phyloP scores from a whole-genome alignment of 208 protist genomes.

The Leishmania tropica region DNA sequence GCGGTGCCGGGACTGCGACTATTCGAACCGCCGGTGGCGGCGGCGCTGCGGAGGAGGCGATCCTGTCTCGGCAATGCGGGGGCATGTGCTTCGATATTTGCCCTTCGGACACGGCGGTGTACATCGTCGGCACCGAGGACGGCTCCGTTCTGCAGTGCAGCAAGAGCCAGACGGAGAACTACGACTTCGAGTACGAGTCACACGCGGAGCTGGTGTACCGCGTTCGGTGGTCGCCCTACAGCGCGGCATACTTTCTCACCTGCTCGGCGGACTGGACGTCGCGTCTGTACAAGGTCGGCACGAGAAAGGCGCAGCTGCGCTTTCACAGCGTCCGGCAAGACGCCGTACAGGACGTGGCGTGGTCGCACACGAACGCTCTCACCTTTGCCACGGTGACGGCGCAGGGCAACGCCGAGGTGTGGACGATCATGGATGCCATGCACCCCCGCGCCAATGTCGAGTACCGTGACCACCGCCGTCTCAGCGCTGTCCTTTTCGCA shows the following conservation, averaged over 20 bases:
- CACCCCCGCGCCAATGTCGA: conserved; percentile 66
- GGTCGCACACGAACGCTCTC: conserved; percentile 89
- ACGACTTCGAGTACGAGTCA: conserved; percentile 92
- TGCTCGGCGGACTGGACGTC: conserved; percentile 97
- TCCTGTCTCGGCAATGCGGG: conserved; percentile 92
- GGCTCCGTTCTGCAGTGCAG: conserved; percentile 97
- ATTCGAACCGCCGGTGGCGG: conserved; percentile 1
- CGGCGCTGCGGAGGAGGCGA: conserved; percentile 65
- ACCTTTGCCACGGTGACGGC: conserved; percentile 93
- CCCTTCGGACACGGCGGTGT: conserved; percentile 87
- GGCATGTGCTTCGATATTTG: conserved; percentile 96
- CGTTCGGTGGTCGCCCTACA: conserved; percentile 93
- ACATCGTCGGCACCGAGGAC: conserved; percentile 96
- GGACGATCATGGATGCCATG: conserved; percentile 76
- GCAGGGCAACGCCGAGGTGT: conserved; percentile 86
- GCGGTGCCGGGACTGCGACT: neutral
- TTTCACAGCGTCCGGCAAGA: conserved; percentile 90
- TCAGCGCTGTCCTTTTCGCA: conserved; percentile 87
- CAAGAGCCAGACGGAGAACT: conserved; percentile 95
- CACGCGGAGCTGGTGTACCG: conserved; percentile 96
- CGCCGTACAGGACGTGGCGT: conserved; percentile 94
- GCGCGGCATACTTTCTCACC: conserved; percentile 91
- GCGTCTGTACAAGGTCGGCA: conserved; percentile 90
- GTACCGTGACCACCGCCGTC: conserved; percentile 71
- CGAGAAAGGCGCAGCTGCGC: conserved; percentile 50